phyloP scores from a whole-genome alignment of 179 eudicot species.

The Camellia oleifera region DNA sequence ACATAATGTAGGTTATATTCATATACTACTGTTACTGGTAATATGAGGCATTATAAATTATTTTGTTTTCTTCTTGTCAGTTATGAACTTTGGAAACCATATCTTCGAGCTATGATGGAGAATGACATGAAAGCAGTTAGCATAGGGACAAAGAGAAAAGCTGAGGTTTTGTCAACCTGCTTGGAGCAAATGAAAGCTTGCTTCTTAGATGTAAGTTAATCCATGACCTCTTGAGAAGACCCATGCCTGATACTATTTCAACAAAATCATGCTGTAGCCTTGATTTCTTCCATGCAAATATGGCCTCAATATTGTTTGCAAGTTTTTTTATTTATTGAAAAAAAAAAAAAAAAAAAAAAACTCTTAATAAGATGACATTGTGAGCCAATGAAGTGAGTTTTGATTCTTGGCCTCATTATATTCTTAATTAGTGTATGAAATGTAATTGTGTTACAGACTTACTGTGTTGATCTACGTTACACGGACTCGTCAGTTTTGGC shows the following conservation, averaged over 20 bases:
- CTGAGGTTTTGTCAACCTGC: constrained; percentile 68
- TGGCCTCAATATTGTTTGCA: neutral
- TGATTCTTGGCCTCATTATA: neutral
- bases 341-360: neutral
- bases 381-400: neutral
- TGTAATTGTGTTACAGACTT: neutral
- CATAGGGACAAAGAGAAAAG: constrained; percentile 67
- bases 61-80: constrained; percentile 30
- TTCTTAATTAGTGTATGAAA: neutral
- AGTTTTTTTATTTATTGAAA: neutral
- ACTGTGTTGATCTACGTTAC: too few relatives aligned
- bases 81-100: constrained; percentile 95
- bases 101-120: constrained; percentile 94
- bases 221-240: neutral
- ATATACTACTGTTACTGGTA: too few relatives aligned
- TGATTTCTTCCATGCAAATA: neutral
- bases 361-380: neutral
- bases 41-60: too few relatives aligned
- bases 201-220: constrained; percentile 75
- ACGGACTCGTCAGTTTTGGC: too few relatives aligned
- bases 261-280: neutral
- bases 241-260: neutral
- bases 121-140: constrained; percentile 94
- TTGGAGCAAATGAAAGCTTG: constrained; percentile 89
- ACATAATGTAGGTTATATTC: too few relatives aligned